Conservation (phyloP, 805 yeast species). For the Suhomyces prunicola region DNA sequence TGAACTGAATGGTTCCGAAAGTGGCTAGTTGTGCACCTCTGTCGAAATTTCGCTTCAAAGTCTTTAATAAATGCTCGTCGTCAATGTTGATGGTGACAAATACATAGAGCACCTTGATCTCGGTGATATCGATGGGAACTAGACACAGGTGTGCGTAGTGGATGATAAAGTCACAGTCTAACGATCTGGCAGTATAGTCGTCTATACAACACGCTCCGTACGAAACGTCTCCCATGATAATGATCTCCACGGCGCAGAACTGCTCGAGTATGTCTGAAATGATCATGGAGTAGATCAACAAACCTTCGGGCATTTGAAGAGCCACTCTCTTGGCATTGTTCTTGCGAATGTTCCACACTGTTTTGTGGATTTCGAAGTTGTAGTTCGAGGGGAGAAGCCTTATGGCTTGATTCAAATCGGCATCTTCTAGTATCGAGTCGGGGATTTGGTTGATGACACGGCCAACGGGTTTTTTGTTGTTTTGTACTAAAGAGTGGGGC, state of each 20-base stretch:
- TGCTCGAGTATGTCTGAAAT: constrained; percentile 92
- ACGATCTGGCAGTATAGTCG: constrained; percentile 88
- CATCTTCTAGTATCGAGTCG: constrained; percentile 72
- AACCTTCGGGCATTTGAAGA: constrained; percentile 96
- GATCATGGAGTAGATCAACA: constrained; percentile 80
- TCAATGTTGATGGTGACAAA: constrained; percentile 93
- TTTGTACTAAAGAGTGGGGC: constrained; percentile 11
- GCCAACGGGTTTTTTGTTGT: constrained; percentile 37
- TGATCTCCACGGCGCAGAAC: constrained; percentile 80
- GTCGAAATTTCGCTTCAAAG: constrained; percentile 67
- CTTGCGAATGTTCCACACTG: constrained; percentile 87
- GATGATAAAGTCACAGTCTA: constrained; percentile 90
- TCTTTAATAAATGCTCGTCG: constrained; percentile 73
- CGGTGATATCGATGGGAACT: constrained; percentile 90
- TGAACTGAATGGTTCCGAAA: constrained; percentile 95
- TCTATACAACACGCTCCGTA: constrained; percentile 99
- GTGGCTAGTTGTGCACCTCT: constrained; percentile 68
- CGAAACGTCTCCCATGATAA: constrained; percentile 98
- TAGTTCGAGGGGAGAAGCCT: constrained; percentile 83
- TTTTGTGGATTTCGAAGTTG: constrained; percentile 93
- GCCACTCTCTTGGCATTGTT: constrained; percentile 79
- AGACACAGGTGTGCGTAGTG: constrained; percentile 98
- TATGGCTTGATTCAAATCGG: constrained; percentile 81
- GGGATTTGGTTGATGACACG: constrained; percentile 85
- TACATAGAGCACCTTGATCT: constrained; percentile 87